A percentile compares a stretch with the other conserved stretches of the same genome.
Conservation (phyloP, 1,284 basidiomycete species). For the Amylostereum areolatum region DNA sequence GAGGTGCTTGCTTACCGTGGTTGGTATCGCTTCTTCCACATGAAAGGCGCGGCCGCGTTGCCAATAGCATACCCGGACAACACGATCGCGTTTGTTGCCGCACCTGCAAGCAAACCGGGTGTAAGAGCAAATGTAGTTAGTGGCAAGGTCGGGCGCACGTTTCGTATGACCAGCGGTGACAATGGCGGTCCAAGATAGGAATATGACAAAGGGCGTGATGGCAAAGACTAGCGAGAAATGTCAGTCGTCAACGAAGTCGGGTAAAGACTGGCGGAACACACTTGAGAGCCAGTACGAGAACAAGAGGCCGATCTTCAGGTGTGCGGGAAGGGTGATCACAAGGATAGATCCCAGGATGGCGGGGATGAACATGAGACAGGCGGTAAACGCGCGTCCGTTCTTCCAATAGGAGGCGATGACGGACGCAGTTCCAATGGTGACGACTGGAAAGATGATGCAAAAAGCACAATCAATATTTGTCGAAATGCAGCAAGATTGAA, state of each 20-base stretch:
- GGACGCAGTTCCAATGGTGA: conserved; percentile 58
- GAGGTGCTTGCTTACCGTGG: conserved; percentile 39
- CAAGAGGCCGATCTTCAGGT: conserved; percentile 55
- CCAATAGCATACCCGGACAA: conserved; percentile 68
- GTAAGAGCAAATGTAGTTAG: background rate
- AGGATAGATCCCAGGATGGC: conserved; percentile 55
- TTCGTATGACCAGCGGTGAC: conserved; percentile 77
- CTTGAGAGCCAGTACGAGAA: conserved; percentile 60
- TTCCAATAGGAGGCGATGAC: conserved; percentile 47
- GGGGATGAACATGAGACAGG: conserved; percentile 57
- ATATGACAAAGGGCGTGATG: conserved; percentile 63
- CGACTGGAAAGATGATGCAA: conserved; percentile 21
- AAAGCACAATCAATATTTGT: background rate
- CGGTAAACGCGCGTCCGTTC: conserved; percentile 58
- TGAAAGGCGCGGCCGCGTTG: conserved; percentile 64
- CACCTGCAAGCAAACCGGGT: background rate
- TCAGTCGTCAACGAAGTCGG: background rate
- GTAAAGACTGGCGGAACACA: conserved; percentile 25
- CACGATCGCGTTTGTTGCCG: conserved; percentile 64
- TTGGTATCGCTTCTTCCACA: conserved; percentile 64
- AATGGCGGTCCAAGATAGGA: conserved; percentile 61
- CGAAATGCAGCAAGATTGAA: conserved; percentile 9
- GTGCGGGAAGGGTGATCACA: conserved; percentile 59
- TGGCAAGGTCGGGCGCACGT: conserved; percentile 22
- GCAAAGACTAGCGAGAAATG: conserved; percentile 41